Evolutionary conservation across 495 filamentous ascomycete genomes (phyloP).

Genomic region (Lasiosphaeria miniovina): DNA sequence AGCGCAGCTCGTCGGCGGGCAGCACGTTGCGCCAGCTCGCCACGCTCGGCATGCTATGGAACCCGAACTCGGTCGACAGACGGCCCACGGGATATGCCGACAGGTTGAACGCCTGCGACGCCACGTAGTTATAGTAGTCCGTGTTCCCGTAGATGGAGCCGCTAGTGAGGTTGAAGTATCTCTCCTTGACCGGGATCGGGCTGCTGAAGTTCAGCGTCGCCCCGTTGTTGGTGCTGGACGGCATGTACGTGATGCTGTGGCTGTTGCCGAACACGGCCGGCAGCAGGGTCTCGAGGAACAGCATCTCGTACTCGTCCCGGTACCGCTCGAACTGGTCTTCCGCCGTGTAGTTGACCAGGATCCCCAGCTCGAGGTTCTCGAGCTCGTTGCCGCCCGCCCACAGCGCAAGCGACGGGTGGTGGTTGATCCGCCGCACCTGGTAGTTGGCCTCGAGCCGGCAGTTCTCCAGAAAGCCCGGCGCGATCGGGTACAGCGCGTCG

Average conservation of each 20-base stretch:
- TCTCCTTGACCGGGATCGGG: slow-evolving; percentile 56
- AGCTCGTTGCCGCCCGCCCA: slow-evolving; percentile 70
- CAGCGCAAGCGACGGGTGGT: slow-evolving; percentile 64
- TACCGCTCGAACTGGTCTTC: slow-evolving; percentile 46
- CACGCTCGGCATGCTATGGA: slow-evolving; percentile 63
- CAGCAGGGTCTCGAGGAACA: slow-evolving; percentile 60
- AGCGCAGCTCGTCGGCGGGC: slow-evolving; percentile 48
- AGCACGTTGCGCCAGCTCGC: slow-evolving; percentile 60
- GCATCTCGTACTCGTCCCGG: slow-evolving; percentile 55
- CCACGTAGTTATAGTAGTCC: slow-evolving; percentile 67
- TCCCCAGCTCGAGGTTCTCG: slow-evolving; percentile 52
- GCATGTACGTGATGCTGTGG: slow-evolving; percentile 64
- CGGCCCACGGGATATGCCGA: slow-evolving; percentile 57
- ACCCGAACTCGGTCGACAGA: slow-evolving; percentile 69
- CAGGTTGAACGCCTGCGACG: slow-evolving; percentile 53
- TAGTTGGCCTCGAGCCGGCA: slow-evolving; percentile 57
- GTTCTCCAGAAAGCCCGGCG: slow-evolving; percentile 56
- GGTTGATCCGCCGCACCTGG: slow-evolving; percentile 61
- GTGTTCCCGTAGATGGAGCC: slow-evolving; percentile 65
- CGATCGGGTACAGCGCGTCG: slow-evolving; percentile 60
- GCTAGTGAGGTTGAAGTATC: slow-evolving; percentile 56
- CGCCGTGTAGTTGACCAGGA: slow-evolving; percentile 39
- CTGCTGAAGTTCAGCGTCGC: slow-evolving; percentile 54
- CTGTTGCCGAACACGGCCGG: slow-evolving; percentile 63
- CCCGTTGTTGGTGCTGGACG: slow-evolving; percentile 65